Percentiles rank a stretch among this genome's conserved stretches.
These are phyloP conservation scores for Byssochlamys sp. DNA, from an alignment of 2,329 filamentous ascomycete genomes.

Conservation along the genomic window DNA sequence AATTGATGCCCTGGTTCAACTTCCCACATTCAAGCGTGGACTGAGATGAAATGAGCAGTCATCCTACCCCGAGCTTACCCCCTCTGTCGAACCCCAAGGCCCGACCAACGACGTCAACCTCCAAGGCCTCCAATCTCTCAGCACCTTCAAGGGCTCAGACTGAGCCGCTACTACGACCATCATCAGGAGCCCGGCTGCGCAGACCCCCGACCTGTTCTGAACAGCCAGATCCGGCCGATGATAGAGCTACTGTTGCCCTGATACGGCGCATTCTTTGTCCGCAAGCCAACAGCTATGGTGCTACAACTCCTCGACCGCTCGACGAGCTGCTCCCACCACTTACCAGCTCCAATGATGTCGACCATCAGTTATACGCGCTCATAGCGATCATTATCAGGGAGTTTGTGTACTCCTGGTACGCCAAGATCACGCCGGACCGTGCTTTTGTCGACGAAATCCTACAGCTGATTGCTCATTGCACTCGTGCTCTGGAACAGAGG, in stretches of 20 bases:
- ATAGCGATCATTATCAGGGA: slow-evolving; percentile 82
- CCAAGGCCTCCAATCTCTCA: slow-evolving; percentile 18
- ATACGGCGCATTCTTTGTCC: slow-evolving; percentile 77
- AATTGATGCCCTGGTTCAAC: slow-evolving; percentile 1
- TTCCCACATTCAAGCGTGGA: slow-evolving; percentile 1
- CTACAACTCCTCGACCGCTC: slow-evolving; percentile 54
- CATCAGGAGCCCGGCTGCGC: slow-evolving; percentile 20
- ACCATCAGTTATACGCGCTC: slow-evolving; percentile 84
- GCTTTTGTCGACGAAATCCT: slow-evolving; percentile 79
- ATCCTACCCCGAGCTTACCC: slow-evolving; percentile 29
- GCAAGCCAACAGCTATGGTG: slow-evolving; percentile 41
- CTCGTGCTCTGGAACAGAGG: slow-evolving; percentile 75
- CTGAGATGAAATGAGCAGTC: slow-evolving; percentile 32
- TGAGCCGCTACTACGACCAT: slow-evolving; percentile 19
- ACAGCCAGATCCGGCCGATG: slow-evolving; percentile 48
- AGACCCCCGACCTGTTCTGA: slow-evolving; percentile 29
- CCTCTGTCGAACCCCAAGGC: slow-evolving; percentile 29
- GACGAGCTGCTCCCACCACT: slow-evolving; percentile 78
- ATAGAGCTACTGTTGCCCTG: slow-evolving; percentile 68
- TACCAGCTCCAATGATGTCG: slow-evolving; percentile 87
- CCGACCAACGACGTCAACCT: slow-evolving; percentile 25
- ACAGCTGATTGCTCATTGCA: slow-evolving; percentile 85
- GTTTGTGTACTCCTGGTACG: slow-evolving; percentile 88
- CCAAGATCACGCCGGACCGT: slow-evolving; percentile 81
- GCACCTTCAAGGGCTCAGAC: slow-evolving; percentile 18